Evolutionary conservation across 805 yeast species (phyloP).

Genomic region (Metschnikowia corniflorae): DNA sequence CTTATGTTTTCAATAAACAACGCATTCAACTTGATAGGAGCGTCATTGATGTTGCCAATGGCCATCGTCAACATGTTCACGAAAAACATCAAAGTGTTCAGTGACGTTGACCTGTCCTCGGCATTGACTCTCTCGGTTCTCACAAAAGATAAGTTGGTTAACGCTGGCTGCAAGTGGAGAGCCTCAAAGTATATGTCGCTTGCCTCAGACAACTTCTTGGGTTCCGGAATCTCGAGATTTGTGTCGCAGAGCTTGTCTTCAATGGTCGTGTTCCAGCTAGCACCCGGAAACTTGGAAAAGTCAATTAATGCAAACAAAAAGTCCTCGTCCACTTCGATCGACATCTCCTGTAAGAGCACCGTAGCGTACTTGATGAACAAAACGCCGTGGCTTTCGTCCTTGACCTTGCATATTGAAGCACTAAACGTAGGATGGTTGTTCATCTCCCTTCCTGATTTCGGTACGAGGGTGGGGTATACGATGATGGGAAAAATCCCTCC

Average conservation of each 20-base stretch:
- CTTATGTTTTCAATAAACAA: constrained; percentile 83
- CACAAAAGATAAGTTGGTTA: constrained; percentile 83
- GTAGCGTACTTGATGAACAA: constrained; percentile 90
- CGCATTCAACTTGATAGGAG: constrained; percentile 88
- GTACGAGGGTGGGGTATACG: constrained; percentile 84
- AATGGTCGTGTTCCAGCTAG: constrained; percentile 57
- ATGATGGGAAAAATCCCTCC: constrained; percentile 88
- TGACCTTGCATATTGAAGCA: constrained; percentile 75
- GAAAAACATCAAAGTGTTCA: constrained; percentile 69
- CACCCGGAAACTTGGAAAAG: constrained; percentile 76
- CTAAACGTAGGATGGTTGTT: constrained; percentile 88
- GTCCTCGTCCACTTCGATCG: constrained; percentile 92
- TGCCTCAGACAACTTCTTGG: constrained; percentile 50
- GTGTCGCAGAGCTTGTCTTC: constrained; percentile 59
- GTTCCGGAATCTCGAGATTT: constrained; percentile 65
- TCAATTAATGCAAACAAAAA: constrained; percentile 79
- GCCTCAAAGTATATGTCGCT: constrained; percentile 89
- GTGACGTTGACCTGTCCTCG: constrained; percentile 59
- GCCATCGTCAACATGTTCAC: constrained; percentile 92
- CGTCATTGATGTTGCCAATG: constrained; percentile 93
- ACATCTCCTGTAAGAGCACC: constrained; percentile 79
- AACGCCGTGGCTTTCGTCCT: constrained; percentile 90
- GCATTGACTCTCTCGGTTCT: constrained; percentile 76
- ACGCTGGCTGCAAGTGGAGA: constrained; percentile 87
- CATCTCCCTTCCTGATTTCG: constrained; percentile 79